Base-by-base conservation (phyloP, 2,329 filamentous ascomycete species). In the Teratosphaeria pseudoeucalypti region DNA sequence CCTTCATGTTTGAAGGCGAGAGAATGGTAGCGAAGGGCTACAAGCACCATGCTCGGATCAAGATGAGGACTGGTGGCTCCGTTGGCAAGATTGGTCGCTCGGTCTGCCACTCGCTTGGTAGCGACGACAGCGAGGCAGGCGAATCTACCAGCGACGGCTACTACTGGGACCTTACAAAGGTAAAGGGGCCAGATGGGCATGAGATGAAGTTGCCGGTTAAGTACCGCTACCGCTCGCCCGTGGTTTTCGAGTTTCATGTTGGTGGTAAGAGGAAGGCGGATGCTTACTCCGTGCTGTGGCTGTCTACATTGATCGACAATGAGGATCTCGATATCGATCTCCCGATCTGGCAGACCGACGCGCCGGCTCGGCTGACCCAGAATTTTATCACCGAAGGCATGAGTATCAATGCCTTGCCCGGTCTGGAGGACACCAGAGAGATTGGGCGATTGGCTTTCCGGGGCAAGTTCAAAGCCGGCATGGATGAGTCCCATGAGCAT, bases 361-460 rank as follows among this genome's bases (percentile, higher is more conserved):
- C 89, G 60, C 80, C 86, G 0, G 78, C 83, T 62, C 85, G 92
- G 4, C 78, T 97, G 11, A 89, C 88, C 0, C 92, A 97, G 70
- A 97, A 96, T 71, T 96, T 92, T 73, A 88, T 96, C 68, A 95
- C 90, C 0, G 85, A 91, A 61, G 80, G 86, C 19, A 95, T 94
- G 69, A 85, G 82, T 71, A 71, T 75, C 27, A 47, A 58, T 12
- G 11, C 58, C 9, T 75, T 90, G 12, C 87, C 89, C 0, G 89
- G 91, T 53, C 79, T 96, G 1, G 82, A 86, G 61, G 84, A 90
- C 54, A 79, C 96, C 12, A 80, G 89, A 61, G 87, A 94, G 71
- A 78, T 96, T 43, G 92, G 92, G 1, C 86, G 91, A 1, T 77
- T 97, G 12, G 83, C 85, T 39, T 96, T 97, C 80, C 80, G 81